Percentiles rank a stretch among this genome's conserved stretches.
Conservation (phyloP, 345 rosid species). For the Cardiospermum halicacabum region DNA sequence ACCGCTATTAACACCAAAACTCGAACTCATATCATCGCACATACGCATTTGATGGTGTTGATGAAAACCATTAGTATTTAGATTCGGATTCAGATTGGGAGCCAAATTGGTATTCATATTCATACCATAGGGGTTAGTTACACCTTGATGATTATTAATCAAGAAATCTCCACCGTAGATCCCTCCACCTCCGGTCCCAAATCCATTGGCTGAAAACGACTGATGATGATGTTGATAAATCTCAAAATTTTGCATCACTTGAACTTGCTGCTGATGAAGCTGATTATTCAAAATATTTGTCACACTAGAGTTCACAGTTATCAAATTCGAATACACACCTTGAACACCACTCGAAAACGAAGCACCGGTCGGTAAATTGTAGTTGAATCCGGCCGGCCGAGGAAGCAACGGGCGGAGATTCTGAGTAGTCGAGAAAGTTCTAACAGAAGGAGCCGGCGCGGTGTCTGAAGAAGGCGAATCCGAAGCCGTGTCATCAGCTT, state of each 20-base stretch:
- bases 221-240: constrained; percentile 15
- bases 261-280: constrained; percentile 9
- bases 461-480: constrained; percentile 33
- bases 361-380: constrained; percentile 18
- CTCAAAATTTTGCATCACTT: constrained; percentile 10
- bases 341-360: constrained; percentile 10
- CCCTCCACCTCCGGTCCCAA: too few relatives aligned
- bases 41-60: constrained; percentile 16
- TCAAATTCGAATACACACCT: constrained; percentile 18
- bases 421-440: constrained; percentile 37
- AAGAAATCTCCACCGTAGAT: background rate
- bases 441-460: constrained; percentile 34
- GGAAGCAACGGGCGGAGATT: constrained; percentile 90
- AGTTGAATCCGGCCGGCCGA: constrained; percentile 54
- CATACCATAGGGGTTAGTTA: too few relatives aligned
- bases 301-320: constrained; percentile 24
- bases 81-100: too few relatives aligned
- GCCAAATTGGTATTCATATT: too few relatives aligned
- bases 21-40: constrained; percentile 29
- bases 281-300: constrained; percentile 27
- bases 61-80: too few relatives aligned
- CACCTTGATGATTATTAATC: too few relatives aligned
- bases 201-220: background rate
- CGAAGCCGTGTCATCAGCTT: constrained; percentile 35
- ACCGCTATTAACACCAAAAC: constrained; percentile 43